Evolutionary conservation across 2,329 filamentous ascomycete genomes (phyloP).

Genomic region (Fusarium bactridioides): DNA sequence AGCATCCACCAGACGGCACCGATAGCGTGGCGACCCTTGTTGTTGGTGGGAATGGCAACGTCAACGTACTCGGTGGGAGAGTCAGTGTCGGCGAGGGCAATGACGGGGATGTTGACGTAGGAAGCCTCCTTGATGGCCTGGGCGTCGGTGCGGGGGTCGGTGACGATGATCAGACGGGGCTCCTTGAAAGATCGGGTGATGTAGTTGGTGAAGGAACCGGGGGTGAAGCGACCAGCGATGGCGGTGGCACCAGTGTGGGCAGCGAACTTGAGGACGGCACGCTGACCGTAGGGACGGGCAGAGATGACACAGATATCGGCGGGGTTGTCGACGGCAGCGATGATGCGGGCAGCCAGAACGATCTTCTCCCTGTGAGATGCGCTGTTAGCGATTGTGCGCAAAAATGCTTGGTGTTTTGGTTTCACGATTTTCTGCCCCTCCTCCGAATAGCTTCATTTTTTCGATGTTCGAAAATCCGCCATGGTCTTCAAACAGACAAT

Average conservation of each 20-base stretch:
- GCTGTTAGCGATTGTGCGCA: constrained; percentile 27
- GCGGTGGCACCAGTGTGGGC: constrained; percentile 96
- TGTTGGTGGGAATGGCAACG: constrained; percentile 99
- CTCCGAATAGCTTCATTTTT: constrained; percentile 25
- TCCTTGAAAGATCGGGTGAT: constrained; percentile 99
- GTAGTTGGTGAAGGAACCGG: constrained; percentile 99
- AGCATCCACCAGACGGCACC: constrained; percentile 99
- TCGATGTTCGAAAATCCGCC: background rate
- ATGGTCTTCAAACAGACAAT: background rate
- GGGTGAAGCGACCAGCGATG: constrained; percentile 99
- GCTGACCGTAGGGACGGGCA: constrained; percentile 98
- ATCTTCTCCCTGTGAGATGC: constrained; percentile 88
- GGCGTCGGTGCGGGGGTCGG: constrained; percentile 98
- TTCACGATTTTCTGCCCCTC: constrained; percentile 26
- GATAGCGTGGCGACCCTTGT: constrained; percentile 99
- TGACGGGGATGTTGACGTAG: constrained; percentile 99
- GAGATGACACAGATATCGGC: constrained; percentile 99
- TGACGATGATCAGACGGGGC: constrained; percentile 98
- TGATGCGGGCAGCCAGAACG: constrained; percentile 97
- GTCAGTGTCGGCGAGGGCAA: constrained; percentile 98
- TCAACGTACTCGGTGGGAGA: constrained; percentile 99
- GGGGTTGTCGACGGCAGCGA: constrained; percentile 98
- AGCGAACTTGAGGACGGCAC: constrained; percentile 99
- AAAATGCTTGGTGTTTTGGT: constrained; percentile 28
- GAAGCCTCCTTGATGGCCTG: constrained; percentile 99